These are phyloP conservation scores for Lagenidium sp. DNA, from an alignment of 352 stramenopile species.

Conservation along the genomic window DNA sequence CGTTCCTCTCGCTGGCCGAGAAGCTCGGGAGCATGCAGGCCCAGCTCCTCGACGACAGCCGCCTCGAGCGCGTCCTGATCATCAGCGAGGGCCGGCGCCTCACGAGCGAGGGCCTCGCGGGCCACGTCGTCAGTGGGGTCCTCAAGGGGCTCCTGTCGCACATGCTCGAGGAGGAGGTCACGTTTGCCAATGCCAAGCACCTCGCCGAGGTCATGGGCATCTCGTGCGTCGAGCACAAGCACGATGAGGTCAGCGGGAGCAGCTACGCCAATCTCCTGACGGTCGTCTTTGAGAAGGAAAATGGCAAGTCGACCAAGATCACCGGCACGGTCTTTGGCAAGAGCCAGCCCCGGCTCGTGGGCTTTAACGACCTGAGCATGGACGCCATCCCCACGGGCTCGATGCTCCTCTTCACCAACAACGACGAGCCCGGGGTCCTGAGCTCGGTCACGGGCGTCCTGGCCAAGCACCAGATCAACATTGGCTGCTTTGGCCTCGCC, in stretches of 20 bases:
- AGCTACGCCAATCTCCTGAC: constrained; percentile 89
- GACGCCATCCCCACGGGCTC: constrained; percentile 79
- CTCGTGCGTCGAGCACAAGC: constrained; percentile 84
- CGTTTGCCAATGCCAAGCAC: constrained; percentile 81
- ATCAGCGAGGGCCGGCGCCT: constrained; percentile 74
- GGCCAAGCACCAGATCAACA: constrained; percentile 90
- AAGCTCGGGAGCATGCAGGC: constrained; percentile 87
- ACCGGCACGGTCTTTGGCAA: constrained; percentile 87
- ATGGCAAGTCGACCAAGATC: constrained; percentile 71
- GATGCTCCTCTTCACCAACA: constrained; percentile 93
- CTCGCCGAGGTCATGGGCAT: constrained; percentile 88
- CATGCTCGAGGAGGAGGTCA: constrained; percentile 89
- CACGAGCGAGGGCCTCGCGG: constrained; percentile 71
- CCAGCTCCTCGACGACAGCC: constrained; percentile 71
- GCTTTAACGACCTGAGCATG: constrained; percentile 84
- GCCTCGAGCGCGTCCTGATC: constrained; percentile 59
- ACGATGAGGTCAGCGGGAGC: constrained; percentile 56
- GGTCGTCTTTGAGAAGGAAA: constrained; percentile 88
- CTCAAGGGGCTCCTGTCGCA: constrained; percentile 88
- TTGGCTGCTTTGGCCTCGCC: constrained; percentile 88
- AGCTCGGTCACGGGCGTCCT: constrained; percentile 92
- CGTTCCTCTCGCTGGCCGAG: constrained; percentile 86
- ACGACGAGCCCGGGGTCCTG: constrained; percentile 91
- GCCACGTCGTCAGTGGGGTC: constrained; percentile 81
- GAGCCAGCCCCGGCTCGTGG: constrained; percentile 80